phyloP scores from a whole-genome alignment of 345 rosid species.

The Salix arbutifolia region DNA sequence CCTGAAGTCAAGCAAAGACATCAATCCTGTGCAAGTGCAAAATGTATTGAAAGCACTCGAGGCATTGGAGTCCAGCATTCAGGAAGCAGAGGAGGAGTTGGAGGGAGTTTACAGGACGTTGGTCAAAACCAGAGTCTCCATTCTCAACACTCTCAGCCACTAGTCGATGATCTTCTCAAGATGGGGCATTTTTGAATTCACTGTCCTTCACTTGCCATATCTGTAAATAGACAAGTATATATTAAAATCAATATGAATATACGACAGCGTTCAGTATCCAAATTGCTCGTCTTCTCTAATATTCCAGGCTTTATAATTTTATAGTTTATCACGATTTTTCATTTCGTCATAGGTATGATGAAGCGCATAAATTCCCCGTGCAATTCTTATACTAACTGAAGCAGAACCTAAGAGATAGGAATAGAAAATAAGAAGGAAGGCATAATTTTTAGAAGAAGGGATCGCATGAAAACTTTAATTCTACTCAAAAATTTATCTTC shows the following conservation, averaged over 20 bases:
- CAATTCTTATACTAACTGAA: too few species aligned
- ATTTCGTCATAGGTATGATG: too few species aligned
- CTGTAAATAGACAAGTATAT: not conserved
- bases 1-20: slow-evolving; percentile 1
- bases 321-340: too few species aligned
- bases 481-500: too few species aligned
- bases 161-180: not conserved
- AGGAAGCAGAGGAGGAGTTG: not conserved
- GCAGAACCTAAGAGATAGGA: too few species aligned
- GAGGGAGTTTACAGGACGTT: not conserved
- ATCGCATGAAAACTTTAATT: too few species aligned
- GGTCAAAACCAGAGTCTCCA: slow-evolving; percentile 1
- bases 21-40: not conserved
- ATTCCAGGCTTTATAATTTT: too few species aligned
- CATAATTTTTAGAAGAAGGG: too few species aligned
- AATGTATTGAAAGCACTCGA: not conserved
- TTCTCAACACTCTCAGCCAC: not conserved
- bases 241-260: not conserved
- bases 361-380: too few species aligned
- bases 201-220: not conserved
- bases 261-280: not conserved
- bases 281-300: too few species aligned
- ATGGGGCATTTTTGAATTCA: not conserved
- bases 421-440: too few species aligned
- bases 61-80: not conserved